Base-by-base conservation (phyloP, 2,329 filamentous ascomycete genomes). In the Cercospora janseana region DNA sequence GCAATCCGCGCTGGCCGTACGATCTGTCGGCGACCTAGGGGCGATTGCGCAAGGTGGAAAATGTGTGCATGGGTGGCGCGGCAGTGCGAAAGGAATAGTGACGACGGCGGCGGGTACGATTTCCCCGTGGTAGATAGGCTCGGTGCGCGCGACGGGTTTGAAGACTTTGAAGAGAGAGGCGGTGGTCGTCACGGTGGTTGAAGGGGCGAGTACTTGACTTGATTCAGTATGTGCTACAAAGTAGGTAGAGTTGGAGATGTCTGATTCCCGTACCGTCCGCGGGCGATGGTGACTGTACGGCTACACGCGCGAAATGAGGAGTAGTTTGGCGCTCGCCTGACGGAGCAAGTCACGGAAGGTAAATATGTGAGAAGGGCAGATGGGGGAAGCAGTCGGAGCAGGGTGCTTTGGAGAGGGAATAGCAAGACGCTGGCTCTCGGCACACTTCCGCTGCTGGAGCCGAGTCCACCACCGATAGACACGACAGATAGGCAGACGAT, bases 1-100 rank as follows among this genome's bases (percentile, higher is more conserved):
- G 24, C 9, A 18, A 27, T 7, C 29, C 23, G 44, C 44, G 13
- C 31, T 38, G 18, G 31, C 21, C 29, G 16, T 15, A 18, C 37
- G 31, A 31, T 13, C 42, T 13, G 28, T 43, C 35, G 43, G 31
- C 15, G 41, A 16, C 15, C 46, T 46, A 34, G 38, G n/a, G 18
- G 43, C 32, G n/a, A 26, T 37, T 43, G 38, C 29, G 49, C 49
- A 40, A 27, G 37, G 24, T n/a, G 42, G 29, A 31, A 31, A 41
- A 16, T 43, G 7, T 6, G 44, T 6, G 43, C 47, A 50, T 50
- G 2, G 44, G 38, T 52, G 48, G 40, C 32, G 48, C 32, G 27
- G 28, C n/a, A 31, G 21, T 16, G 42, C 29, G 41, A 45, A 10
- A 29, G 12, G 20, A 20, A 10, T 24, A 28, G 38, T 24, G 44